Evolutionary conservation across 2,329 filamentous ascomycete species (phyloP).

Genomic region (Pseudogymnoascus sp.): DNA sequence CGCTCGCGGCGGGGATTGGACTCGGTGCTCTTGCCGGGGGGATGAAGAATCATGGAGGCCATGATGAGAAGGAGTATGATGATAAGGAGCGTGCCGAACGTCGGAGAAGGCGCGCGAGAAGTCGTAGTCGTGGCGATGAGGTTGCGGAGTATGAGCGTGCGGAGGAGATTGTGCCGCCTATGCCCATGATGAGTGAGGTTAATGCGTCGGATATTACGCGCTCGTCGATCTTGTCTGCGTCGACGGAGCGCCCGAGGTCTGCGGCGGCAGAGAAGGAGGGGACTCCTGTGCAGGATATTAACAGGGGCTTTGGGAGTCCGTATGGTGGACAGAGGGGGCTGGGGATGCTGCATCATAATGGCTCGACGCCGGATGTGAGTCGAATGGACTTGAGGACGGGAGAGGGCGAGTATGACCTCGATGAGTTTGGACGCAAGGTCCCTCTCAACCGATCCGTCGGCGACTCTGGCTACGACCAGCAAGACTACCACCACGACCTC

Average conservation of each 20-base stretch:
- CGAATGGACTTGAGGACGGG: slow-evolving; percentile 33
- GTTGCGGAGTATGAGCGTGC: slow-evolving; percentile 35
- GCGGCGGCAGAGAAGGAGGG: slow-evolving; percentile 48
- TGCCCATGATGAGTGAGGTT: slow-evolving; percentile 83
- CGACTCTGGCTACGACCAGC: slow-evolving; percentile 14
- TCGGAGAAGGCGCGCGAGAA: slow-evolving; percentile 32
- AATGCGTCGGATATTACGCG: slow-evolving; percentile 81
- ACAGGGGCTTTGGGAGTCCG: slow-evolving; percentile 51
- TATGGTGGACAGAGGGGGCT: slow-evolving; percentile 50
- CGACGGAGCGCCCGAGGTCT: slow-evolving; percentile 64
- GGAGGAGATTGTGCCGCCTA: slow-evolving; percentile 52
- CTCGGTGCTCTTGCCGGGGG: slow-evolving; percentile 43
- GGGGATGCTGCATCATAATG: slow-evolving; percentile 52
- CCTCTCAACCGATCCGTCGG: slow-evolving; percentile 17
- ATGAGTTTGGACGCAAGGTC: slow-evolving; percentile 28
- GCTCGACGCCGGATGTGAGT: slow-evolving; percentile 39
- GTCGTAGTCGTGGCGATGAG: slow-evolving; percentile 36
- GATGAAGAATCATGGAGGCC: background rate
- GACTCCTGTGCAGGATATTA: slow-evolving; percentile 55
- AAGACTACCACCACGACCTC: slow-evolving; percentile 24
- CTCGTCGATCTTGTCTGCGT: slow-evolving; percentile 76
- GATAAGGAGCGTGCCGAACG: slow-evolving; percentile 32
- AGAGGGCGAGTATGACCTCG: slow-evolving; percentile 25
- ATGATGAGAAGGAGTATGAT: slow-evolving; percentile 24
- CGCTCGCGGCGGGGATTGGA: slow-evolving; percentile 30